These are phyloP conservation scores for Chytriomyces sp. DNA, from an alignment of 192 early-diverging fungal species.

Conservation along the genomic window DNA sequence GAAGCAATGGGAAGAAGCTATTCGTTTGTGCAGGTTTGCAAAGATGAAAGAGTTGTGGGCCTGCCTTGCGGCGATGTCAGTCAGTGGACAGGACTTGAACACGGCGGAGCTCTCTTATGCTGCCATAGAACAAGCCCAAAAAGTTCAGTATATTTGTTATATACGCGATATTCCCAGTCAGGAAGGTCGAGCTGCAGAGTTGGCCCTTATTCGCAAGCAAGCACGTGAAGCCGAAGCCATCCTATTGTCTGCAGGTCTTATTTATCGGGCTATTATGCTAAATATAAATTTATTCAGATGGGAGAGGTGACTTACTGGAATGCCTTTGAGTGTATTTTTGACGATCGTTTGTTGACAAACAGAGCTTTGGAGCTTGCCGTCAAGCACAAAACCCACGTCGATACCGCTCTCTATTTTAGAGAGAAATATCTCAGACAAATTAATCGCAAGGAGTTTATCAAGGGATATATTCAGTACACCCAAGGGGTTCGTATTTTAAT, in stretches of 20 bases:
- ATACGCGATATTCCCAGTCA: slow-evolving; percentile 54
- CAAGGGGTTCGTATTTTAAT: slow-evolving; percentile 38
- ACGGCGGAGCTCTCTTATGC: slow-evolving; percentile 67
- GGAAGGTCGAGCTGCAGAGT: slow-evolving; percentile 55
- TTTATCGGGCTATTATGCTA: slow-evolving; percentile 56
- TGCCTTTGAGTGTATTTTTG: not conserved
- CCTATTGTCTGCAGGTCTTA: slow-evolving; percentile 49
- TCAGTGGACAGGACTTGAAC: slow-evolving; percentile 58
- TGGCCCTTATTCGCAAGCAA: slow-evolving; percentile 55
- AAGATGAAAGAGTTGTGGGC: slow-evolving; percentile 63
- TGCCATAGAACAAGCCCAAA: slow-evolving; percentile 57
- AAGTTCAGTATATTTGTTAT: slow-evolving; percentile 62
- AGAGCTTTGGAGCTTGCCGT: slow-evolving; percentile 56
- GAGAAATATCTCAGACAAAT: slow-evolving; percentile 52
- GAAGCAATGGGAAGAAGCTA: slow-evolving; percentile 67
- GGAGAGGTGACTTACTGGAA: slow-evolving; percentile 51
- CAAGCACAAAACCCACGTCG: slow-evolving; percentile 65
- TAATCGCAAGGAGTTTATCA: slow-evolving; percentile 47
- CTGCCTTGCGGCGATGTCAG: slow-evolving; percentile 59
- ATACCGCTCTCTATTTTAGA: slow-evolving; percentile 58
- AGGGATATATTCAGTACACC: slow-evolving; percentile 53
- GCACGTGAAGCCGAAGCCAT: slow-evolving; percentile 59
- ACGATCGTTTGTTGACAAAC: not conserved
- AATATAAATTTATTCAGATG: slow-evolving; percentile 58
- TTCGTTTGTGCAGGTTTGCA: slow-evolving; percentile 55